These are phyloP conservation scores for Brachypodium distachyon DNA, from an alignment of 202 grass and related monocot genomes.

Conservation along the genomic window DNA sequence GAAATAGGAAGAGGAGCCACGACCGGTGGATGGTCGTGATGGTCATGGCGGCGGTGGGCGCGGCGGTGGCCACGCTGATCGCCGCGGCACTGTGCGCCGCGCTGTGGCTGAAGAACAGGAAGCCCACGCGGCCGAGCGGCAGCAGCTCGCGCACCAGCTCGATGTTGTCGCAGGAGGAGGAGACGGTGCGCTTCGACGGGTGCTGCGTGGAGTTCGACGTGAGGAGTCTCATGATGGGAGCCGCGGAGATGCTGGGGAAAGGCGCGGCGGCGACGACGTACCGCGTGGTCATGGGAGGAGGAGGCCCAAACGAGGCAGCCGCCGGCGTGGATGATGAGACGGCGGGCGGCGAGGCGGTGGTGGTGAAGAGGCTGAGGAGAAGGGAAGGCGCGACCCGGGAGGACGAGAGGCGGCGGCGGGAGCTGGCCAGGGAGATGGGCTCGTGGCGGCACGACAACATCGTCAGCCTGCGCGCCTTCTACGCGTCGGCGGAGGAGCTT, in stretches of 20 bases:
- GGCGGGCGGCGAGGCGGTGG: slow-evolving; percentile 36
- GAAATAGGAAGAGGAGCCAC: not conserved
- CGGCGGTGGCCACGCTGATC: slow-evolving; percentile 28
- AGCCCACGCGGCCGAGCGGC: not conserved
- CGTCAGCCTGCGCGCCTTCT: slow-evolving; percentile 50
- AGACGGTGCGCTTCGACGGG: slow-evolving; percentile 76
- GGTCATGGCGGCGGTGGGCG: slow-evolving; percentile 35
- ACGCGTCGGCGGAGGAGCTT: slow-evolving; percentile 59
- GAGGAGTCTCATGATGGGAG: slow-evolving; percentile 64
- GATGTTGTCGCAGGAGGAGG: slow-evolving; percentile 21
- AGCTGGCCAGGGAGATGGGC: slow-evolving; percentile 60
- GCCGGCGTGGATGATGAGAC: not conserved
- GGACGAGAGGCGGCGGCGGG: slow-evolving; percentile 32
- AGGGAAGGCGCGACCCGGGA: slow-evolving; percentile 28
- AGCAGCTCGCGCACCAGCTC: not conserved
- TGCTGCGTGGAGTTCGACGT: slow-evolving; percentile 52
- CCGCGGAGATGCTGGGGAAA: slow-evolving; percentile 82
- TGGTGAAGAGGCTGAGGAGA: slow-evolving; percentile 73
- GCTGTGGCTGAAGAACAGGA: slow-evolving; percentile 32
- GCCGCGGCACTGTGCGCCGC: slow-evolving; percentile 12
- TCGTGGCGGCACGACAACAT: slow-evolving; percentile 69
- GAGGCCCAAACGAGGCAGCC: slow-evolving; percentile 8
- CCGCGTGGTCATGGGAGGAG: slow-evolving; percentile 59
- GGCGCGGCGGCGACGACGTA: slow-evolving; percentile 71
- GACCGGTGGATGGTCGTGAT: slow-evolving; percentile 34